These are phyloP conservation scores for Penicillium fuscoglaucum DNA, from an alignment of 2,329 filamentous ascomycete species.

Conservation along the genomic window DNA sequence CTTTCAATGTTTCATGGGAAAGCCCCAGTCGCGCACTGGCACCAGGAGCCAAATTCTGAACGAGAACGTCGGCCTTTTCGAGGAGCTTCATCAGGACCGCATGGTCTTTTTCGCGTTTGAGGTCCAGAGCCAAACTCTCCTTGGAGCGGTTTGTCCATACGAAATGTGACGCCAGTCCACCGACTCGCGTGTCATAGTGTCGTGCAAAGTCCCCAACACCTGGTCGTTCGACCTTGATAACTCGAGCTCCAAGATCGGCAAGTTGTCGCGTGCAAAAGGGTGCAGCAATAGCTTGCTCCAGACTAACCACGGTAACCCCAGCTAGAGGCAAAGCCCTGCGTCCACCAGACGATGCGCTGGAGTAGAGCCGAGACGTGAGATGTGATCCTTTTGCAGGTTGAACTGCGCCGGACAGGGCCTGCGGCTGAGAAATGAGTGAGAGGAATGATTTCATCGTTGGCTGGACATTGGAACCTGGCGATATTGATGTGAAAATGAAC, in stretches of 20 bases:
- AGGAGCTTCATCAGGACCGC: constrained; percentile 48
- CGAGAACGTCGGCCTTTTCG: constrained; percentile 51
- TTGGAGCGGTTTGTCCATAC: constrained; percentile 59
- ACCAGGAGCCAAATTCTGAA: constrained; percentile 56
- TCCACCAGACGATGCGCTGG: not conserved
- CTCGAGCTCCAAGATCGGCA: constrained; percentile 55
- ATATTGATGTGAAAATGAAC: not conserved
- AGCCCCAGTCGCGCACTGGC: constrained; percentile 52
- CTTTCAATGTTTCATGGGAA: constrained; percentile 47
- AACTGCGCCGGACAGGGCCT: not conserved
- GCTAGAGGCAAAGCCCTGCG: constrained; percentile 33
- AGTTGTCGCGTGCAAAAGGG: constrained; percentile 58
- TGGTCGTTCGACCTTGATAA: constrained; percentile 58
- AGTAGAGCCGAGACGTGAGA: constrained; percentile 6
- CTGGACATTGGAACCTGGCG: not conserved
- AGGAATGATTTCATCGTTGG: constrained; percentile 5
- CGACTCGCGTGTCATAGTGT: constrained; percentile 52
- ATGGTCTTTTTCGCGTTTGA: constrained; percentile 49
- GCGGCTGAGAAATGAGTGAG: not conserved
- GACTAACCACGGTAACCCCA: constrained; percentile 53
- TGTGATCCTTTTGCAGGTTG: not conserved
- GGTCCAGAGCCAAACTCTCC: constrained; percentile 53
- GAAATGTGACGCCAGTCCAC: constrained; percentile 55
- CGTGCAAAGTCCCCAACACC: constrained; percentile 55
- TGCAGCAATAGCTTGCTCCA: constrained; percentile 57